These are phyloP conservation scores for Baorangia bicolor DNA, from an alignment of 768 basidiomycete species.

Conservation along the genomic window DNA sequence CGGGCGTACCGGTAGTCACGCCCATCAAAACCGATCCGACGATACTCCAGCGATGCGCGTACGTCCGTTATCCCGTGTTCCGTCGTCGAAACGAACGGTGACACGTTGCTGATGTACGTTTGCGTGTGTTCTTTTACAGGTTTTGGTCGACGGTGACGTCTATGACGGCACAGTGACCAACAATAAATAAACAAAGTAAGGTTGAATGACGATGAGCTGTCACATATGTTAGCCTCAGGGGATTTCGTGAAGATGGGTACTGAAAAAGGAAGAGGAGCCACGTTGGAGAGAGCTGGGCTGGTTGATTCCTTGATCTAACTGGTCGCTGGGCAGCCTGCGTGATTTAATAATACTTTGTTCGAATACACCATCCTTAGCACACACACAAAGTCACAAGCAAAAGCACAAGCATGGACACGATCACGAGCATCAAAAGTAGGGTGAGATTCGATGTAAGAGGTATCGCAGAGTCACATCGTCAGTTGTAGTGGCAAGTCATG, in stretches of 20 bases:
- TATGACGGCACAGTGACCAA: slow-evolving; percentile 7
- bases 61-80: background rate
- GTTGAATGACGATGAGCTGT: too few species aligned
- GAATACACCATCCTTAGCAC: too few species aligned
- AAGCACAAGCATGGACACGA: too few species aligned
- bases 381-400: background rate
- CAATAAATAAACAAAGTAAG: too few species aligned
- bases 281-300: too few species aligned
- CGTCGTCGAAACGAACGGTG: too few species aligned
- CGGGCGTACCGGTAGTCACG: background rate
- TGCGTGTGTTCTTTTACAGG: background rate
- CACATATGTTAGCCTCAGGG: too few species aligned
- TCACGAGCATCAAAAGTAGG: background rate
- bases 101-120: background rate
- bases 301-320: too few species aligned
- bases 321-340: too few species aligned
- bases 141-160: slow-evolving; percentile 16
- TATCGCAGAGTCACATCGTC: slow-evolving; percentile 15
- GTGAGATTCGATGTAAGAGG: background rate
- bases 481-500: background rate
- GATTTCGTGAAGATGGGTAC: too few species aligned
- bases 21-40: slow-evolving; percentile 2
- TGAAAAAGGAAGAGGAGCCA: too few species aligned
- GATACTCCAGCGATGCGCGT: slow-evolving; percentile 13
- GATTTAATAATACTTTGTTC: too few species aligned